phyloP scores from a whole-genome alignment of 495 filamentous ascomycete genomes.

The Entonaema liquescens region DNA sequence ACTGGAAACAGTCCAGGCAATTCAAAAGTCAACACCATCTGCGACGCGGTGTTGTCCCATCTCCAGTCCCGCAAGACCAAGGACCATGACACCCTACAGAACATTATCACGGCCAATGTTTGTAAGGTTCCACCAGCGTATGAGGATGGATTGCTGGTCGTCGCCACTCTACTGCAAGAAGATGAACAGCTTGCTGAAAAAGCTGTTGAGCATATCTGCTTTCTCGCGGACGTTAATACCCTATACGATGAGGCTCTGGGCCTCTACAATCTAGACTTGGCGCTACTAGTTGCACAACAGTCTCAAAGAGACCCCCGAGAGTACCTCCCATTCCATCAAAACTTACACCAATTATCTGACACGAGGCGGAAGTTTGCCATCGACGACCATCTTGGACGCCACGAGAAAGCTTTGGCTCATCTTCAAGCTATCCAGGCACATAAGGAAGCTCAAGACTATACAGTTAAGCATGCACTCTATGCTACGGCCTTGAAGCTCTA shows the following conservation, averaged over 20 bases:
- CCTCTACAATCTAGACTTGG: conserved; percentile 89
- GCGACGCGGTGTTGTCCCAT: conserved; percentile 79
- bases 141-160: conserved; percentile 81
- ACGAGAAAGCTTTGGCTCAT: conserved; percentile 77
- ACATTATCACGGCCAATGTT: conserved; percentile 91
- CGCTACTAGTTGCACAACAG: conserved; percentile 90
- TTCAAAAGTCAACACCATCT: conserved; percentile 86
- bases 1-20: conserved; percentile 25
- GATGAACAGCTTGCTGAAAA: conserved; percentile 75
- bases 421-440: conserved; percentile 72
- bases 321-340: conserved; percentile 93
- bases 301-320: conserved; percentile 95
- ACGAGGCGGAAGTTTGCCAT: conserved; percentile 80
- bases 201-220: conserved; percentile 95
- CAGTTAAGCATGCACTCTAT: conserved; percentile 81
- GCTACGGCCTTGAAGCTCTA: conserved; percentile 79
- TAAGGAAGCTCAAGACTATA: conserved; percentile 78
- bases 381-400: conserved; percentile 82
- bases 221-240: conserved; percentile 89
- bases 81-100: conserved; percentile 72
- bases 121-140: conserved; percentile 92
- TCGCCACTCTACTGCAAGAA: conserved; percentile 75
- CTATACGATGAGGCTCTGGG: conserved; percentile 93
- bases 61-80: conserved; percentile 69
- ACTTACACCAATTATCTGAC: conserved; percentile 74